These are phyloP conservation scores for Sphagnum contortum DNA, from an alignment of 225 moss, liverwort and hornwort genomes.

Conservation along the genomic window DNA sequence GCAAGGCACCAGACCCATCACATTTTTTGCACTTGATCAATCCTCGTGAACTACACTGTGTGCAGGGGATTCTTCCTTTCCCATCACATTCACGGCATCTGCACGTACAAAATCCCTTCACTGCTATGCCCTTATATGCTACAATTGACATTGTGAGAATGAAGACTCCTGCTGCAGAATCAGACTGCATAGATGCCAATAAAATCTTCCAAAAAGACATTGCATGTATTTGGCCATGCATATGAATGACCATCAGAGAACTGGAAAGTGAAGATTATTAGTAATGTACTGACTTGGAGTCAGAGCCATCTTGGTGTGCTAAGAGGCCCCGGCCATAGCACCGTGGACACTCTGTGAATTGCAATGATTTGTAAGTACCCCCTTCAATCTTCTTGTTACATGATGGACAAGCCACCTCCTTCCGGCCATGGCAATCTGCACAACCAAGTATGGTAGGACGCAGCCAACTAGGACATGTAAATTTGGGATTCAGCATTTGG, in stretches of 20 bases:
- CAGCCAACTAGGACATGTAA: too few relatives aligned
- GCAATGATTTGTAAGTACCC: conserved; percentile 25
- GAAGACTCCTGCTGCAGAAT: too few relatives aligned
- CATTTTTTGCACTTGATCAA: conserved; percentile 50
- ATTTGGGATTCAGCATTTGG: too few relatives aligned
- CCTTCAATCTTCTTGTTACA: conserved; percentile 56
- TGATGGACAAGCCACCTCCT: conserved; percentile 50
- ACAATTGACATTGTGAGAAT: too few relatives aligned
- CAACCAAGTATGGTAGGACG: conserved; percentile 1
- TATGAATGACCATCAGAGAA: too few relatives aligned
- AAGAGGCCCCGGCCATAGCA: conserved; percentile 81
- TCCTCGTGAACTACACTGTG: conserved; percentile 55
- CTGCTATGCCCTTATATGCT: too few relatives aligned
- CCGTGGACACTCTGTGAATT: conserved; percentile 39
- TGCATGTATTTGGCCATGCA: too few relatives aligned
- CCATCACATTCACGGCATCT: conserved; percentile 70
- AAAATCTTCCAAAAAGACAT: too few relatives aligned
- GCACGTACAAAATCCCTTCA: conserved; percentile 5
- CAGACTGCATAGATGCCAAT: too few relatives aligned
- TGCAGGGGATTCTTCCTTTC: conserved; percentile 52
- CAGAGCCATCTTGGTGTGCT: conserved; percentile 91
- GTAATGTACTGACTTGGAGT: conserved; percentile 44
- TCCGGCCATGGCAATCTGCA: conserved; percentile 63
- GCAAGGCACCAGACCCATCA: conserved; percentile 60
- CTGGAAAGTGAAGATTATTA: too few relatives aligned